These are phyloP conservation scores for Arthromyces matolae DNA, from an alignment of 768 basidiomycete genomes.

Conservation along the genomic window DNA sequence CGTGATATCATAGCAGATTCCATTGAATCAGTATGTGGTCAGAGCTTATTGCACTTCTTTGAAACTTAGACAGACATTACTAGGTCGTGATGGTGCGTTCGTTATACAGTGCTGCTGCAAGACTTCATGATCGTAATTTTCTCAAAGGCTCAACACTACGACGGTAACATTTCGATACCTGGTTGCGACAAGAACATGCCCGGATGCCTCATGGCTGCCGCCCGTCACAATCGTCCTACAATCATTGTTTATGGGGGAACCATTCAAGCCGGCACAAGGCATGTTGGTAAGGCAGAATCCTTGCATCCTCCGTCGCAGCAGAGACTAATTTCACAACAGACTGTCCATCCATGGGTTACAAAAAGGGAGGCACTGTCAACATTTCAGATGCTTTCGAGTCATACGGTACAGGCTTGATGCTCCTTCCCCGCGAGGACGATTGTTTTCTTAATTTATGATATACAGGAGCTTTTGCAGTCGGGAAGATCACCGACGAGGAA, in stretches of 20 bases:
- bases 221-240: slow-evolving; percentile 82
- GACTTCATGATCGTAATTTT: neutral
- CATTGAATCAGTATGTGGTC: slow-evolving; percentile 65
- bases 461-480: slow-evolving; percentile 69
- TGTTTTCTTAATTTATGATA: neutral
- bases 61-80: slow-evolving; percentile 20
- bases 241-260: slow-evolving; percentile 87
- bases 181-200: slow-evolving; percentile 96
- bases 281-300: slow-evolving; percentile 42
- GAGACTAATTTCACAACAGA: too few species aligned
- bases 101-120: neutral
- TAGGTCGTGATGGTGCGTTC: slow-evolving; percentile 54
- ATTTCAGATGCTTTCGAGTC: slow-evolving; percentile 85
- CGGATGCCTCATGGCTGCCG: slow-evolving; percentile 83
- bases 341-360: slow-evolving; percentile 73
- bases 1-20: slow-evolving; percentile 90
- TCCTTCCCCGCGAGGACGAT: neutral
- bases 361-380: slow-evolving; percentile 80
- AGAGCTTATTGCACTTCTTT: slow-evolving; percentile 31
- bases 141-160: slow-evolving; percentile 80
- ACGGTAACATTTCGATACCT: slow-evolving; percentile 82
- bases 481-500: slow-evolving; percentile 76
- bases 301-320: too few species aligned
- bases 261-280: slow-evolving; percentile 72
- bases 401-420: too few species aligned